Conservation (phyloP, 2,329 filamentous ascomycete genomes). For the Hypomyces rosellus region DNA sequence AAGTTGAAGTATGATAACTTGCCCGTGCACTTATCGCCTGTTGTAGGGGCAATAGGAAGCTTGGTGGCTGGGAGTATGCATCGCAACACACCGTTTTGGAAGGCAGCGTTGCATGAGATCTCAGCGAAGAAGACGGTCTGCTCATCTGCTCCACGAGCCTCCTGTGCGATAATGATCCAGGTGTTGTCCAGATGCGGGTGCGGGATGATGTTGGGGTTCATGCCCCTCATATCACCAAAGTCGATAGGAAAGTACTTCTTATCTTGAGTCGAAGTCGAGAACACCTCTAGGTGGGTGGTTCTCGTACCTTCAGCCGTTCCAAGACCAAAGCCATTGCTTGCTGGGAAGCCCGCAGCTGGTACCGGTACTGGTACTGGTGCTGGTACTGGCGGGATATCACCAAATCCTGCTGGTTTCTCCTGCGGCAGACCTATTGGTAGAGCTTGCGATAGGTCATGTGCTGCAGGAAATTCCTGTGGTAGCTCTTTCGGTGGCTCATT, state of each 20-base stretch:
- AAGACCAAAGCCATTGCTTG: neutral
- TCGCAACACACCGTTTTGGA: conserved; percentile 33
- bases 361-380: neutral
- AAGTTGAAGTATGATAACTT: conserved; percentile 35
- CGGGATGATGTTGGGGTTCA: conserved; percentile 54
- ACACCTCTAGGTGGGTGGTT: conserved; percentile 31
- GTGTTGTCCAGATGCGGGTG: conserved; percentile 42
- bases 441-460: too few species aligned
- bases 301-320: neutral
- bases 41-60: conserved; percentile 42
- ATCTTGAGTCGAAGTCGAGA: conserved; percentile 40
- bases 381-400: neutral
- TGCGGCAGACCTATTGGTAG: too few species aligned
- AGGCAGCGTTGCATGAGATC: conserved; percentile 44
- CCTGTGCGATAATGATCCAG: conserved; percentile 48
- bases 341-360: neutral
- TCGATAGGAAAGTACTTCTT: conserved; percentile 43
- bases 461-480: too few species aligned
- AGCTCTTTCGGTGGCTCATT: neutral
- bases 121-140: conserved; percentile 33
- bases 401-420: too few species aligned
- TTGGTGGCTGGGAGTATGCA: conserved; percentile 36
- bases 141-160: conserved; percentile 23
- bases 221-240: conserved; percentile 34
- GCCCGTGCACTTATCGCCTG: conserved; percentile 37